Percentiles rank a stretch among this genome's conserved stretches.
phyloP scores from a whole-genome alignment of 1,139 yeast species.

The Hansenula lynferdii region DNA sequence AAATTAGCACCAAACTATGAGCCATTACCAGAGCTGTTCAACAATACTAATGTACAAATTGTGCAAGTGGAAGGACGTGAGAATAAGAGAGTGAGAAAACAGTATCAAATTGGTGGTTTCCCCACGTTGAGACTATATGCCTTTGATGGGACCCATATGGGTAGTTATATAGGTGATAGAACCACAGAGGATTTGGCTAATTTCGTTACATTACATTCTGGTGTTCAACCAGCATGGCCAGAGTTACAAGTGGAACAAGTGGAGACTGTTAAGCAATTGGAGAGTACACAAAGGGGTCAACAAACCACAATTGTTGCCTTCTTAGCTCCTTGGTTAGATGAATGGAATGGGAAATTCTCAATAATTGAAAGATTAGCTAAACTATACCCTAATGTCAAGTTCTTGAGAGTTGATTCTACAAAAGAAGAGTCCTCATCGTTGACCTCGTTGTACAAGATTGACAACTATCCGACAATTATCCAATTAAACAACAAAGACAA shows the following conservation, averaged over 20 bases:
- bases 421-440: background rate
- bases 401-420: background rate
- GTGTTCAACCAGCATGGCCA: slow-evolving; percentile 17
- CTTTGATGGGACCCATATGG: slow-evolving; percentile 20
- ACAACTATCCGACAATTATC: background rate
- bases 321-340: slow-evolving; percentile 19
- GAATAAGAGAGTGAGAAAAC: slow-evolving; percentile 15
- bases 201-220: slow-evolving; percentile 16
- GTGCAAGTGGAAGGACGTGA: slow-evolving; percentile 18
- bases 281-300: background rate
- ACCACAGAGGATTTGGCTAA: slow-evolving; percentile 15
- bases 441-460: background rate
- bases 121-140: slow-evolving; percentile 21
- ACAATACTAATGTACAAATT: slow-evolving; percentile 17
- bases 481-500: background rate
- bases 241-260: slow-evolving; percentile 6
- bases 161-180: slow-evolving; percentile 14
- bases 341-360: slow-evolving; percentile 16
- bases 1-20: slow-evolving; percentile 19
- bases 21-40: slow-evolving; percentile 16
- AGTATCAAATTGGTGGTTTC: slow-evolving; percentile 17
- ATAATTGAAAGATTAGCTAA: slow-evolving; percentile 15
- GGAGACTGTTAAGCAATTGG: slow-evolving; percentile 2
- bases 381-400: background rate
- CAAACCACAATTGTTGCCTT: slow-evolving; percentile 9